Evolutionary conservation across 768 basidiomycete species (phyloP).

Genomic region (Leucosporidium scottii): DNA sequence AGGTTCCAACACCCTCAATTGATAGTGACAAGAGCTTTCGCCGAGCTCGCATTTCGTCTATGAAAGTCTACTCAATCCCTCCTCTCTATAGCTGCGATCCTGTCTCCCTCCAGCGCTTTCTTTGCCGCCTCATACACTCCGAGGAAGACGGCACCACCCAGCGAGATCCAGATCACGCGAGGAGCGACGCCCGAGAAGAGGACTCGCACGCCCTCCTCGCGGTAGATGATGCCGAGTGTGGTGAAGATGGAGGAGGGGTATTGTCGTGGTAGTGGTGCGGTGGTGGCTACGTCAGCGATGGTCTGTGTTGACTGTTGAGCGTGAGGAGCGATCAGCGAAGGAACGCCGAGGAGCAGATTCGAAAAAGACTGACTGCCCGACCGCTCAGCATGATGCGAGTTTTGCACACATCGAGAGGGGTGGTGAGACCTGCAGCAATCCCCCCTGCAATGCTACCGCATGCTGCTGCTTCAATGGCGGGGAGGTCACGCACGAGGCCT

Average conservation of each 20-base stretch:
- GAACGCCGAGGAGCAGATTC: neutral
- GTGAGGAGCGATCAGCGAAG: neutral
- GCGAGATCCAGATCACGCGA: conserved; percentile 90
- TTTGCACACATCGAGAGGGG: conserved; percentile 92
- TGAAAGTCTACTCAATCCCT: too few relatives aligned
- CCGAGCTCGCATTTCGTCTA: too few relatives aligned
- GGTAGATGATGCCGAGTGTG: conserved; percentile 62
- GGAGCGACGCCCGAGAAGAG: conserved; percentile 83
- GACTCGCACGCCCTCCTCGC: conserved; percentile 61
- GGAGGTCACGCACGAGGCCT: conserved; percentile 50
- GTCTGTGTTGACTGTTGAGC: neutral
- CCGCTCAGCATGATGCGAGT: conserved; percentile 82
- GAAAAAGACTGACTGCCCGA: neutral
- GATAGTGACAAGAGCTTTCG: too few relatives aligned
- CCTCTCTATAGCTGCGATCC: neutral
- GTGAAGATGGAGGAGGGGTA: conserved; percentile 52
- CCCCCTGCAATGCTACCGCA: conserved; percentile 91
- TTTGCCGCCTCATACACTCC: conserved; percentile 85
- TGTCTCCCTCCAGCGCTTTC: conserved; percentile 8
- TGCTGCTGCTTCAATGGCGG: conserved; percentile 52
- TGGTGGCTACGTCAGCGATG: conserved; percentile 44
- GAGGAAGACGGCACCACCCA: conserved; percentile 92
- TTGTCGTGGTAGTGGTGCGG: conserved; percentile 44
- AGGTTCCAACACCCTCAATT: too few relatives aligned
- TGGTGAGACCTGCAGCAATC: conserved; percentile 78